Conservation (phyloP, 805 yeast species). For the Yarrowia sp. region DNA sequence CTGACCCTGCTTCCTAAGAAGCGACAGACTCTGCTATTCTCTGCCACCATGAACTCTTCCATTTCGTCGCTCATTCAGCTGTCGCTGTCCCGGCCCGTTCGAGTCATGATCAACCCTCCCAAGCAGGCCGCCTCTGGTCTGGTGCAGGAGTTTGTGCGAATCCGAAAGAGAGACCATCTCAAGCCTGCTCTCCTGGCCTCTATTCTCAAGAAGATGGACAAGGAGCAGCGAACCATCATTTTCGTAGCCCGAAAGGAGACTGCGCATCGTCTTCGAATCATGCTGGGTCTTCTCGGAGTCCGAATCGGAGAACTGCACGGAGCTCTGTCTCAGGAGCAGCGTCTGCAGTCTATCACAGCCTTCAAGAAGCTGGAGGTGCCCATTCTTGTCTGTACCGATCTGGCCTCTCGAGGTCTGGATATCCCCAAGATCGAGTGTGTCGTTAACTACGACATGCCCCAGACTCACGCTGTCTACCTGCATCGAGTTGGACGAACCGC, state of each 20-base stretch:
- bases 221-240: slow-evolving; percentile 73
- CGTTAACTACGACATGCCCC: slow-evolving; percentile 94
- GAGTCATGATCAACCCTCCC: slow-evolving; percentile 95
- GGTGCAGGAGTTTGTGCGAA: slow-evolving; percentile 90
- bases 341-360: slow-evolving; percentile 75
- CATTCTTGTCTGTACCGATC: slow-evolving; percentile 88
- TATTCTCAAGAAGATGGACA: slow-evolving; percentile 64
- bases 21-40: slow-evolving; percentile 89
- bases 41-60: slow-evolving; percentile 97
- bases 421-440: slow-evolving; percentile 96
- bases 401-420: slow-evolving; percentile 99
- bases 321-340: slow-evolving; percentile 84
- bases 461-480: slow-evolving; percentile 80
- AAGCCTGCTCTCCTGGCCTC: slow-evolving; percentile 81
- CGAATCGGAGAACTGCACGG: slow-evolving; percentile 77
- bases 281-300: slow-evolving; percentile 72
- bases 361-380: slow-evolving; percentile 84
- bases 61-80: slow-evolving; percentile 84
- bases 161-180: slow-evolving; percentile 78
- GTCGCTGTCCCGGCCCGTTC: slow-evolving; percentile 83
- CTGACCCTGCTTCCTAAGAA: slow-evolving; percentile 80
- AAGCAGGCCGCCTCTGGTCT: slow-evolving; percentile 89
- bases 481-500: slow-evolving; percentile 99
- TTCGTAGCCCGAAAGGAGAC: slow-evolving; percentile 89
- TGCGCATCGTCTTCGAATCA: slow-evolving; percentile 85